Base-by-base conservation (phyloP, 2,329 filamentous ascomycete genomes). In the Metarhizium robertsii region DNA sequence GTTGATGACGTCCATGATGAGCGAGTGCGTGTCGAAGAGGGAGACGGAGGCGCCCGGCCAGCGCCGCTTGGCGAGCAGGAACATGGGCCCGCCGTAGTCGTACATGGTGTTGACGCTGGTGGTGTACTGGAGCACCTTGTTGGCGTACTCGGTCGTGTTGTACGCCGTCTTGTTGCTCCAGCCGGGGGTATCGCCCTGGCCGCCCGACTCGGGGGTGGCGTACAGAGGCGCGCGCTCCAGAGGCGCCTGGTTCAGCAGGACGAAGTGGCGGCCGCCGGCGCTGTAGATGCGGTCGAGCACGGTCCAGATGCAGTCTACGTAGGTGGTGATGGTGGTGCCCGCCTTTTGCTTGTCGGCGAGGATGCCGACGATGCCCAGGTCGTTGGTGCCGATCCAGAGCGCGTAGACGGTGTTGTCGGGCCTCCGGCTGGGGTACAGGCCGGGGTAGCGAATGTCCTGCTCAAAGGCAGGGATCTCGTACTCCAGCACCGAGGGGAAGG, bases 341-440 rank as follows among this genome's bases (percentile, higher is more conserved):
- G 72, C 62, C 4, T 77, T 68, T 65, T 90, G 84, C 29, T 75
- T 76, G 64, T 90, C 85, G 4, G 78, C 82, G 36, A 92, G 67
- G 64, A 91, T 86, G 8, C 79, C 85, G 53, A 76, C 69, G 55
- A 74, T 76, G 25, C 88, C 87, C 10, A 92, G 73, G 64, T 94
- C 88, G 65, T 92, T 92, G 29, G 87, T 91, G 3, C 88, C 88
- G 62, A 92, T 90, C 86, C 86, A 92, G 52, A 92, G 79, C 1
- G 83, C 78, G 64, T 90, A 92, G 2, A 89, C 83, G 0, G 87
- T 89, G 59, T 84, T 83, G 34, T 79, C 70, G 2, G 77, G 62
- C 2, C 73, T 75, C 49, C 76, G 69, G 59, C 74, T 62, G 0
- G 69, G 67, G 59, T 76, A 79, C 29, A 62, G 32, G 1, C 71